Evolutionary conservation across 768 basidiomycete genomes (phyloP).

Genomic region (Pisolithus sp.): DNA sequence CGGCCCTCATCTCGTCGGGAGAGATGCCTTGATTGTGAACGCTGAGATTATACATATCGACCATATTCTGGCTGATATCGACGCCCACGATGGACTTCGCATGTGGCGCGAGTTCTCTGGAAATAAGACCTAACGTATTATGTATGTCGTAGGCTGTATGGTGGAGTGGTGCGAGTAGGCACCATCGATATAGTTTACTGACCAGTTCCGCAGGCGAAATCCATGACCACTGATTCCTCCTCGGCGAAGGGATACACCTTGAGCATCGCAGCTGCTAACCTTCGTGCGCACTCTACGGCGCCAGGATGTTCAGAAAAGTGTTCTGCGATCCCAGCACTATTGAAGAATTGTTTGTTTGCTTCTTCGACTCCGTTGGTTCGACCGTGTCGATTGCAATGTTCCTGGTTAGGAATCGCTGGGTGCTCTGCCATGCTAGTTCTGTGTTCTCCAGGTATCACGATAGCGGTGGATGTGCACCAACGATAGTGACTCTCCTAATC

Average conservation of each 20-base stretch:
- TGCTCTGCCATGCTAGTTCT: neutral
- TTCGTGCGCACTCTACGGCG: conserved; percentile 15
- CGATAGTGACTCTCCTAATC: too few species aligned
- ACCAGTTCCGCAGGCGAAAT: conserved; percentile 76
- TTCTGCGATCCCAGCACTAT: conserved; percentile 12
- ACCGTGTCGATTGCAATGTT: neutral
- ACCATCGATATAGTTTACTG: conserved; percentile 4
- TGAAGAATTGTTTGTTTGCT: conserved; percentile 22
- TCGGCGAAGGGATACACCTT: conserved; percentile 44
- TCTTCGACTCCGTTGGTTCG: conserved; percentile 8
- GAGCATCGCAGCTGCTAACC: conserved; percentile 23
- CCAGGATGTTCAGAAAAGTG: conserved; percentile 20
- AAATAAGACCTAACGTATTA: conserved; percentile 46
- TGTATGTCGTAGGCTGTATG: neutral
- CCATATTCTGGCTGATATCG: conserved; percentile 68
- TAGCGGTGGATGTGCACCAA: too few species aligned
- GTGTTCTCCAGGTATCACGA: too few species aligned
- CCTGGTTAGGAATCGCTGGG: neutral
- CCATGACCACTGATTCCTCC: conserved; percentile 53
- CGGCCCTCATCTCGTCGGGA: conserved; percentile 59
- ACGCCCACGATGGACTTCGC: conserved; percentile 63
- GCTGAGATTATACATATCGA: conserved; percentile 57
- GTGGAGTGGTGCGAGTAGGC: too few species aligned
- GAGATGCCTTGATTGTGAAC: conserved; percentile 56
- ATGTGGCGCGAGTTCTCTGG: conserved; percentile 53